Evolutionary conservation across 1,284 basidiomycete genomes (phyloP).

Genomic region (Bjerkandera adusta): DNA sequence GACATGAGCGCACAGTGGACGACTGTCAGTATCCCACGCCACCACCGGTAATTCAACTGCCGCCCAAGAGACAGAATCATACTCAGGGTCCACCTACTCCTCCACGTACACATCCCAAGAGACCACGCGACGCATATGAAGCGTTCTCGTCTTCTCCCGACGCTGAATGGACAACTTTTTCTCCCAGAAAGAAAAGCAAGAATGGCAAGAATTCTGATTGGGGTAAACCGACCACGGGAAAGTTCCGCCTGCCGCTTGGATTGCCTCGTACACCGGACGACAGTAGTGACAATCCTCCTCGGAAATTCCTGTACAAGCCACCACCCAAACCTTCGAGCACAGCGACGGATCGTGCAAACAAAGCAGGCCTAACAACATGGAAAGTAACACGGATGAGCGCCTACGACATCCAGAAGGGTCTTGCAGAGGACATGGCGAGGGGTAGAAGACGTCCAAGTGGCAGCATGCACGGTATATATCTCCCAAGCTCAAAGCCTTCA

Average conservation of each 20-base stretch:
- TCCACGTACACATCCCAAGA: no score
- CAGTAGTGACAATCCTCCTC: slow-evolving; percentile 1
- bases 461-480: background rate
- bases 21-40: no score
- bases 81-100: no score
- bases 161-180: slow-evolving; percentile 16
- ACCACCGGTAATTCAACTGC: no score
- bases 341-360: background rate
- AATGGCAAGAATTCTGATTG: background rate
- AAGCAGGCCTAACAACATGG: background rate
- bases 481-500: background rate
- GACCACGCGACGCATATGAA: slow-evolving; percentile 16
- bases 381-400: slow-evolving; percentile 12
- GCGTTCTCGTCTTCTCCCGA: slow-evolving; percentile 17
- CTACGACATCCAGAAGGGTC: background rate
- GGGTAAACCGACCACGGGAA: slow-evolving; percentile 1
- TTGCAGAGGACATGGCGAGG: background rate
- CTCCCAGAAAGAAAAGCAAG: background rate
- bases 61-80: no score
- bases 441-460: background rate
- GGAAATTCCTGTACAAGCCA: slow-evolving; percentile 11
- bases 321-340: slow-evolving; percentile 4
- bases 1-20: no score
- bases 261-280: background rate
- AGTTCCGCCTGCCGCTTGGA: slow-evolving; percentile 11